Percentiles rank a stretch among this genome's conserved stretches.
These are phyloP conservation scores for Oehlia diaphana DNA, from an alignment of 192 early-diverging fungal species.

Conservation along the genomic window DNA sequence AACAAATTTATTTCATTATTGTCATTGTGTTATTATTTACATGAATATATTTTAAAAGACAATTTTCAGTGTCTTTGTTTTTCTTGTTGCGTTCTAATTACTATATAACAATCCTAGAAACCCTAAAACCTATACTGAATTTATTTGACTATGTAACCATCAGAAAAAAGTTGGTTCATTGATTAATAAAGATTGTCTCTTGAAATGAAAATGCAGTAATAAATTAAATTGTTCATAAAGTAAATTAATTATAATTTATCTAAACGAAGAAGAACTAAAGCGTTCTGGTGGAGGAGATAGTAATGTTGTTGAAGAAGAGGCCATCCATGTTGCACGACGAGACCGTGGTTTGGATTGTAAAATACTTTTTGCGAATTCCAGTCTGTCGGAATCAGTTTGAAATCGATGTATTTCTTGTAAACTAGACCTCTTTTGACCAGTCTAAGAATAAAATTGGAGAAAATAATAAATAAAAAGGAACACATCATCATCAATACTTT, in stretches of 20 bases:
- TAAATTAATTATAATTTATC: too few relatives aligned
- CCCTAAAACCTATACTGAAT: too few relatives aligned
- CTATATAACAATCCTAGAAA: too few relatives aligned
- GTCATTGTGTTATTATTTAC: neutral
- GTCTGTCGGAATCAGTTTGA: slow-evolving; percentile 6
- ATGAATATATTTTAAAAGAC: neutral
- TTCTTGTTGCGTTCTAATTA: too few relatives aligned
- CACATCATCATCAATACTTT: neutral
- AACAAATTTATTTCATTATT: neutral
- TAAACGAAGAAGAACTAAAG: neutral
- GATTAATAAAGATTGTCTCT: too few relatives aligned
- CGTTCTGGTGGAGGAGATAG: neutral
- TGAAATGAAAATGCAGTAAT: neutral
- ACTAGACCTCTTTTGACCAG: slow-evolving; percentile 15
- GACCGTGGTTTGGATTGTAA: neutral
- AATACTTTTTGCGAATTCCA: slow-evolving; percentile 25
- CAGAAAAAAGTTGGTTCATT: neutral
- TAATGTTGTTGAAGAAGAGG: neutral
- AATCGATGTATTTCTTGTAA: neutral
- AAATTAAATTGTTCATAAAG: too few relatives aligned
- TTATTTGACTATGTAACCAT: neutral
- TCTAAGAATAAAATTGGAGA: neutral
- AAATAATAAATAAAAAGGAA: neutral
- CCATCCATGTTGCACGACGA: slow-evolving; percentile 21
- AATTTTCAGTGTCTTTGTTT: neutral